Percentiles rank a stretch among this genome's conserved stretches.
These are phyloP conservation scores for Amphirosellinia nigrospora DNA, from an alignment of 495 filamentous ascomycete genomes.

Conservation along the genomic window DNA sequence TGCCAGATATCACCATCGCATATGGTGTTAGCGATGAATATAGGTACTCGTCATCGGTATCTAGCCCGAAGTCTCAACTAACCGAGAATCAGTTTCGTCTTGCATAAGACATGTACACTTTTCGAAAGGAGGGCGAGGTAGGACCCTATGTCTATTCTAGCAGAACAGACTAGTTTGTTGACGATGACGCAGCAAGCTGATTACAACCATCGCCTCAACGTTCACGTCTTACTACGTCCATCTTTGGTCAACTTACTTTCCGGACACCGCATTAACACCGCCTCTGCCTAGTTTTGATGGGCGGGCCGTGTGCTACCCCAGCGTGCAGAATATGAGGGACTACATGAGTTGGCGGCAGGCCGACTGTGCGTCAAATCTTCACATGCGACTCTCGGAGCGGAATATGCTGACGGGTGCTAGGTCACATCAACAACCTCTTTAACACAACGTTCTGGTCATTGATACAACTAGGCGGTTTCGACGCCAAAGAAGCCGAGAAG, in stretches of 20 bases:
- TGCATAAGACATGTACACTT: conserved; percentile 76
- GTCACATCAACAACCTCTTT: conserved; percentile 97
- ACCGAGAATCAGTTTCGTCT: conserved; percentile 71
- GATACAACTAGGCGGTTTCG: conserved; percentile 77
- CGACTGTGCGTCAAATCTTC: conserved; percentile 71
- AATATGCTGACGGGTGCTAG: conserved; percentile 46
- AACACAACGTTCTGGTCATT: conserved; percentile 97
- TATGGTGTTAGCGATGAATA: conserved; percentile 96
- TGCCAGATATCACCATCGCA: conserved; percentile 83
- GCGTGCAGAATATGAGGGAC: conserved; percentile 77
- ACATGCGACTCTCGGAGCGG: background rate
- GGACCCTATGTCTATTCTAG: conserved; percentile 30
- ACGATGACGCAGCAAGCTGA: conserved; percentile 71
- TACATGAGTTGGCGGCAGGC: conserved; percentile 98
- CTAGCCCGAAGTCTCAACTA: background rate
- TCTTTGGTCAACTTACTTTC: conserved; percentile 80
- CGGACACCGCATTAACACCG: conserved; percentile 66
- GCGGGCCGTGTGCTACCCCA: conserved; percentile 85
- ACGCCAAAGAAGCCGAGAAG: conserved; percentile 76
- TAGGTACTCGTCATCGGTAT: conserved; percentile 52
- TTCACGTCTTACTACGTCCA: conserved; percentile 93
- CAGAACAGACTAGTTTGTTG: background rate
- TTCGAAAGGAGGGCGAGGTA: conserved; percentile 89
- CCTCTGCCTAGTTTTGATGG: conserved; percentile 92
- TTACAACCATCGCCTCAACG: conserved; percentile 86